Conservation (phyloP, 2,329 filamentous ascomycete genomes). For the Diaporthe amygdali region DNA sequence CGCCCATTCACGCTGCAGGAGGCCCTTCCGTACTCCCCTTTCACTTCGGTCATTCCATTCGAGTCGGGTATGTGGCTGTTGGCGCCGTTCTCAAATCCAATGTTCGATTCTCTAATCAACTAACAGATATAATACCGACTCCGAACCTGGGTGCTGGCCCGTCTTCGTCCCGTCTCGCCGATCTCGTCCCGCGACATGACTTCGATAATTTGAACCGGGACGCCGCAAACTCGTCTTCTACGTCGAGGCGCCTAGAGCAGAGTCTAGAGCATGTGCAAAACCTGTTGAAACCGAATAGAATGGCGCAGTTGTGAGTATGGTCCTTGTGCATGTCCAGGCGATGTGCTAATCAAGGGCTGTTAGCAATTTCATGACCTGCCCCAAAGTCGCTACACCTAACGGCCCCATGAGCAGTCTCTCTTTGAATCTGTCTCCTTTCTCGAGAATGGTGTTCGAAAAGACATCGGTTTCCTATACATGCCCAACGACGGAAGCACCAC, state of each 20-base stretch:
- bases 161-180: conserved; percentile 54
- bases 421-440: conserved; percentile 55
- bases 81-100: not conserved
- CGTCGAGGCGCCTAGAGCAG: conserved; percentile 71
- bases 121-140: conserved; percentile 68
- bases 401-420: conserved; percentile 38
- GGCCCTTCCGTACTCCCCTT: conserved; percentile 81
- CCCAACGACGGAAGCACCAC: conserved; percentile 42
- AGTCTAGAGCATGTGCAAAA: conserved; percentile 77
- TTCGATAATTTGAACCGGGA: conserved; percentile 77
- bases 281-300: conserved; percentile 73
- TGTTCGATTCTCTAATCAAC: not conserved
- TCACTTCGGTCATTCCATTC: conserved; percentile 81
- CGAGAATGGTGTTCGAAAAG: conserved; percentile 52
- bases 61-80: conserved; percentile 66
- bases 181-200: conserved; percentile 57
- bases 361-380: conserved; percentile 64
- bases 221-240: conserved; percentile 60
- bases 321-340: not conserved
- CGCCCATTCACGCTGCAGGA: conserved; percentile 71
- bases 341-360: conserved; percentile 33
- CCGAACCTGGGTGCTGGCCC: conserved; percentile 64
- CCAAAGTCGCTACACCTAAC: conserved; percentile 39
- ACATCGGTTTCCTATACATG: conserved; percentile 46
- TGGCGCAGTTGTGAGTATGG: conserved; percentile 68